Evolutionary conservation across 2,329 filamentous ascomycete species (phyloP), one percentile per base, ranked within the genome.

Genomic region (Chaetomium globosum): DNA sequence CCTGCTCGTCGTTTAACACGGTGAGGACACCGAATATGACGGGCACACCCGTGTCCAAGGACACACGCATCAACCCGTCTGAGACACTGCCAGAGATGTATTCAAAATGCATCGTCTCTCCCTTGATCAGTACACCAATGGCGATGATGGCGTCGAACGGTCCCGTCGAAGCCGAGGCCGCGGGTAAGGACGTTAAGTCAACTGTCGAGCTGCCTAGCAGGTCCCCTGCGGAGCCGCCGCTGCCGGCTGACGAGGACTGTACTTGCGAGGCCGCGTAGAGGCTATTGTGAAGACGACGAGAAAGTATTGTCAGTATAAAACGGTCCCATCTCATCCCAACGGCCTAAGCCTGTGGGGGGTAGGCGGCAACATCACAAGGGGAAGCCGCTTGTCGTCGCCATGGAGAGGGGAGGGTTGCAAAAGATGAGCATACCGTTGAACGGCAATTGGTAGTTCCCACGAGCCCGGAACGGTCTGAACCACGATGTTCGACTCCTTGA

Each of bases 31-130:
- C 94, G 77, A 98, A 97, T 65, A 98, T 86, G 66, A 99, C 90
- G 36, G 95, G 95, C 59, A 96, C 87, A 53, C 92, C 91, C 10
- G 87, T 88, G 76, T 99, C 94, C 63, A 98, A 83, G 78, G 96
- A 93, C 65, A 98, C 88, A 69, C 92, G 88, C 95, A 99, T 99
- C 67, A 99, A 83, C 7, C 92, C 95, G 68, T 97, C 92, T 65
- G 88, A 92, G 7, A 96, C 93, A 49, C 92, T 87, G 70, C 98
- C 95, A 51, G 93, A 86, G 73, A 99, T 99, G 81, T 99, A 98
- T 80, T 99, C 95, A 75, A 99, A 99, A 80, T 99, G 95, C 93
- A 97, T 97, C 7, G 95, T 98, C 80, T 96, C 91, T 77, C 95
- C 95, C 82, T 99, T 99, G 81, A 99, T 97, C 67, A 99, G 86